Evolutionary conservation across 768 basidiomycete genomes (phyloP), one percentile per base, ranked within the genome.

Genomic region (Hirschioporus abietinus): DNA sequence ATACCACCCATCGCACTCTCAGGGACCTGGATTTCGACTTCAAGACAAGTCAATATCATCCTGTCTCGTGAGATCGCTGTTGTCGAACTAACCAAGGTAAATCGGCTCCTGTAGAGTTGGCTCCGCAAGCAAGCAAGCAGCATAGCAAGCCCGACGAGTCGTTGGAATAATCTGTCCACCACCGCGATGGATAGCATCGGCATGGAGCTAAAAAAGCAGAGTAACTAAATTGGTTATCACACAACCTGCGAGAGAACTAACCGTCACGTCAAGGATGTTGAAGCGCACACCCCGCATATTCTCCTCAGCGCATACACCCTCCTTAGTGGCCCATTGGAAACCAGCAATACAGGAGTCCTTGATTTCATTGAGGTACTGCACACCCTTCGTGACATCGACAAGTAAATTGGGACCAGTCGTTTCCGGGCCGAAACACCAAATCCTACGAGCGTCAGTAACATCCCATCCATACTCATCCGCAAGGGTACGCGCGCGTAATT

Each of bases 341-440:
- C 95, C 96, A 72, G 97, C 96, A 77, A 99, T 87, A 78, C 95
- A 97, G 71, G 97, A 99, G 79, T 99, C 97, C 85, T 99, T 99
- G 85, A 99, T 99, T 87, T 99, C 97, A 77, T 95, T 96, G 69
- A 99, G 83, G 83, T 97, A 99, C 76, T 99, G 97, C 67, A 97
- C 95, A 83, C 95, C 97, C 87, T 99, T 99, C 73, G 97, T 98
- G 72, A 91, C 93, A 81, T 99, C 97, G 74, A 97, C 94, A 78
- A 99, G 81, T 79, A 99, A 79, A 82, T 99, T 99, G 66, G 97
- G 89, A 60, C 97, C 97, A 71, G 93, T 95, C 64, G 94, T 97
- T 71, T 99, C 97, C 69, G 97, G 97, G 73, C 96, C 97, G 85
- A 99, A 99, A 80, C 93, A 94, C 97, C 97, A 99, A 76, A 99